These are phyloP conservation scores for Blastomyces parvus DNA, from an alignment of 2,329 filamentous ascomycete species.

Conservation along the genomic window DNA sequence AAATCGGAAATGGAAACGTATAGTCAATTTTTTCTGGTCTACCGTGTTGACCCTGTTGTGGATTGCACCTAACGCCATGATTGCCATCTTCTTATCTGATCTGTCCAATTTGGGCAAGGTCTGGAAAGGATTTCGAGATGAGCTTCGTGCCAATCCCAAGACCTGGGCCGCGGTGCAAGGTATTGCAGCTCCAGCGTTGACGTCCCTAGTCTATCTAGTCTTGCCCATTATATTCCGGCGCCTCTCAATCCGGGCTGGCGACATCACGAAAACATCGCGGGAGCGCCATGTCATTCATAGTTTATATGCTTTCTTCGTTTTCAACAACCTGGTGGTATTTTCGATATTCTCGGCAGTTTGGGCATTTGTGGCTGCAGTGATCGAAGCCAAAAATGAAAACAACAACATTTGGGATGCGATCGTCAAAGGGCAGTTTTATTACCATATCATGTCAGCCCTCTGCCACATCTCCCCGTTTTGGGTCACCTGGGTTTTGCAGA, in stretches of 20 bases:
- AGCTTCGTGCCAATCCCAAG: conserved; percentile 52
- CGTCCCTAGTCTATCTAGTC: conserved; percentile 75
- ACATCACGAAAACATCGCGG: conserved; percentile 82
- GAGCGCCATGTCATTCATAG: conserved; percentile 86
- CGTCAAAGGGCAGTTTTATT: conserved; percentile 51
- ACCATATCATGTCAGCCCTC: conserved; percentile 60
- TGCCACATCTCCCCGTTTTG: conserved; percentile 82
- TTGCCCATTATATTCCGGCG: conserved; percentile 87
- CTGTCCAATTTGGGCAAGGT: conserved; percentile 68
- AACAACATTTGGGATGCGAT: conserved; percentile 61
- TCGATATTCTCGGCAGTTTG: conserved; percentile 81
- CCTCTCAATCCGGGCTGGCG: conserved; percentile 71
- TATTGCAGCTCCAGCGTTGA: conserved; percentile 78
- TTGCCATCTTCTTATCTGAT: conserved; percentile 87
- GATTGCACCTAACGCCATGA: conserved; percentile 87
- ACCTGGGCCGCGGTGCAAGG: conserved; percentile 87
- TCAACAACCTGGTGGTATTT: conserved; percentile 94
- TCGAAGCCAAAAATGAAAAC: conserved; percentile 48
- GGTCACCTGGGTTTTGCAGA: conserved; percentile 87
- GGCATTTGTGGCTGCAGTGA: conserved; percentile 58
- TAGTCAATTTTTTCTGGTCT: conserved; percentile 80
- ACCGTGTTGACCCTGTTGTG: conserved; percentile 69
- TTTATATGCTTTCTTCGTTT: conserved; percentile 89
- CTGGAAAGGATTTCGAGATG: conserved; percentile 63
- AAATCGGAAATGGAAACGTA: conserved; percentile 59